Evolutionary conservation across 352 stramenopile species (phyloP), one percentile per base, ranked within the genome.

Genomic region (Lagenidium giganteum): DNA sequence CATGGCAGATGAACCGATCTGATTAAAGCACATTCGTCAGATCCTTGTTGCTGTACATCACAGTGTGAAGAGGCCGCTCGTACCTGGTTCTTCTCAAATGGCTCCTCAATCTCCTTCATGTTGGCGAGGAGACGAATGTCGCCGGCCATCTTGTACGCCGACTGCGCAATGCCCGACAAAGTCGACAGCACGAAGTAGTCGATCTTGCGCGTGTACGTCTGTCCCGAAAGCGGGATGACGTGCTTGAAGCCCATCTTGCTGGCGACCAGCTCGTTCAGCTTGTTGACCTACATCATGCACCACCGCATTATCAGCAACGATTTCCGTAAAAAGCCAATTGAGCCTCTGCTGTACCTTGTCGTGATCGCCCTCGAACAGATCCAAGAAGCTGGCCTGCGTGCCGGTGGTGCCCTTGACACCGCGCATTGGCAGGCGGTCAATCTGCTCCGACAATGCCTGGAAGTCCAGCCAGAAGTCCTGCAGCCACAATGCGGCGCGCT

Each of bases 121-220:
- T 98, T 99, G 18, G 96, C 95, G 24, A 99, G 80, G 13, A 99
- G 80, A 58, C 97, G 95, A 47, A 99, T 98, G 72, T 99, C 97
- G 28, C 94, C 76, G 35, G 95, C 97, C 96, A 99, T 99, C 76
- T 99, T 99, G 75, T 99, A 98, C 12, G 95, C 94, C 20, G 82
- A 97, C 76, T 99, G 96, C 14, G 95, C 91, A 40, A 99, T 97
- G 23, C 95, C 96, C 43, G 87, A 97, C 6, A 99, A 73, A 22
- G 98, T 80, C 31, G 85, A 95, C 32, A 99, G 70, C 37, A 98
- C 83, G 58, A 94, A 93, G 70, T 97, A 98, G 70, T 99, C 96
- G 57, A 98, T 96, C 70, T 99, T 99, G 46, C 96, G 91, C 39
- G 90, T 98, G 79, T 99, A 99, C 17, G 96, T 99, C 76, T 99